Percentiles rank a stretch among this genome's conserved stretches.
Conservation (phyloP, 371 early-diverging fungal species). For the Syncephalastrum racemosum region DNA sequence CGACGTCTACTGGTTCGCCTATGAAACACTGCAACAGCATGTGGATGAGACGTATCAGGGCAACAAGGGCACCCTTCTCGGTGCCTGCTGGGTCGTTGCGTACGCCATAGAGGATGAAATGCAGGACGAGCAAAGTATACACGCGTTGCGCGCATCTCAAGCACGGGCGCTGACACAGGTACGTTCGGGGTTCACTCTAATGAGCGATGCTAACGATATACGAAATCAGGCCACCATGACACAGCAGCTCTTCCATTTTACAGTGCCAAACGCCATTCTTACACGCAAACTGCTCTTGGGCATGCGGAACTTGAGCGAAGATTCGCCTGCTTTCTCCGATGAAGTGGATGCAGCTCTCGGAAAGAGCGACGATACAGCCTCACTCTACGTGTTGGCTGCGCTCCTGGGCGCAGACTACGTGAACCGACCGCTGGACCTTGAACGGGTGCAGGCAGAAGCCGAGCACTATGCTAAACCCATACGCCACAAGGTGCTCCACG, state of each 20-base stretch:
- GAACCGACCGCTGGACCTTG: constrained; percentile 7
- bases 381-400: too few species aligned
- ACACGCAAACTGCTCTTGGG: neutral
- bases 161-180: too few species aligned
- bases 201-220: too few species aligned
- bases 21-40: constrained; percentile 17
- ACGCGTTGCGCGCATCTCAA: constrained; percentile 3
- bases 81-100: constrained; percentile 35
- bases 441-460: constrained; percentile 14
- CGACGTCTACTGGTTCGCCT: constrained; percentile 25
- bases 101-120: constrained; percentile 14
- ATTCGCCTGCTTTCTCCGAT: too few species aligned
- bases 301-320: neutral
- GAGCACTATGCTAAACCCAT: constrained; percentile 18
- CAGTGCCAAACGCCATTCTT: too few species aligned
- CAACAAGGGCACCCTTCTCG: constrained; percentile 29
- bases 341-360: neutral
- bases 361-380: neutral
- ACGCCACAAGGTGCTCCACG: constrained; percentile 20
- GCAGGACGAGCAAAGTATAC: constrained; percentile 18
- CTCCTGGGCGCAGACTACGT: constrained; percentile 36
- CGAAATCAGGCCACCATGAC: too few species aligned
- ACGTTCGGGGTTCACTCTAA: too few species aligned
- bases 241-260: too few species aligned
- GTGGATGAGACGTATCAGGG: constrained; percentile 10